These are phyloP conservation scores for Ulmus americana DNA, from an alignment of 331 rosid genomes.

Conservation along the genomic window DNA sequence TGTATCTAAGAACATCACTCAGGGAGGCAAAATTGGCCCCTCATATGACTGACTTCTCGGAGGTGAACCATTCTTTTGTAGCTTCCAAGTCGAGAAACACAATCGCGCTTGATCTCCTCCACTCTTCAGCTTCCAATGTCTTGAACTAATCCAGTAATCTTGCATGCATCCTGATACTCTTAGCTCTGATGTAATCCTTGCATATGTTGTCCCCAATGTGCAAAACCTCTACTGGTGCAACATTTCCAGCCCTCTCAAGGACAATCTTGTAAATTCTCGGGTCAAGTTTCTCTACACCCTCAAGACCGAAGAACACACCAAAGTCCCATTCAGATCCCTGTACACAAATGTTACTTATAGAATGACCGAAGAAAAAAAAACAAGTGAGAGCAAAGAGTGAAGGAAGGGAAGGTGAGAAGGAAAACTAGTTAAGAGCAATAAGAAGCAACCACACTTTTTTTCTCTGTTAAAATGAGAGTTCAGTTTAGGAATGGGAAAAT, in stretches of 20 bases:
- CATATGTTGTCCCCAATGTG: conserved; percentile 92
- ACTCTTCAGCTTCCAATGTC: conserved; percentile 73
- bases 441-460: background rate
- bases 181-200: conserved; percentile 77
- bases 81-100: conserved; percentile 67
- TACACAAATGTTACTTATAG: conserved; percentile 20
- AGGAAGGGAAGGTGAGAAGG: background rate
- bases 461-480: background rate
- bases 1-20: background rate
- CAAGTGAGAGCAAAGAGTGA: background rate
- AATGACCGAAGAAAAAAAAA: conserved; percentile 9
- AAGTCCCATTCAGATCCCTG: conserved; percentile 99
- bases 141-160: conserved; percentile 73
- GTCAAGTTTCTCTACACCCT: conserved; percentile 85
- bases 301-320: conserved; percentile 89
- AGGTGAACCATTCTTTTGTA: conserved; percentile 51
- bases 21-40: background rate
- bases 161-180: conserved; percentile 86
- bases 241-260: conserved; percentile 68
- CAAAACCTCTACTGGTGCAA: conserved; percentile 55
- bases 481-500: background rate
- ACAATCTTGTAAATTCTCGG: conserved; percentile 74
- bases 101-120: conserved; percentile 73
- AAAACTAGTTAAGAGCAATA: background rate
- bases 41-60: conserved; percentile 43